A percentile compares a stretch with the other conserved stretches of the same genome.
Conservation (phyloP, 2,329 filamentous ascomycete species). For the Cyclaneusma minus region DNA sequence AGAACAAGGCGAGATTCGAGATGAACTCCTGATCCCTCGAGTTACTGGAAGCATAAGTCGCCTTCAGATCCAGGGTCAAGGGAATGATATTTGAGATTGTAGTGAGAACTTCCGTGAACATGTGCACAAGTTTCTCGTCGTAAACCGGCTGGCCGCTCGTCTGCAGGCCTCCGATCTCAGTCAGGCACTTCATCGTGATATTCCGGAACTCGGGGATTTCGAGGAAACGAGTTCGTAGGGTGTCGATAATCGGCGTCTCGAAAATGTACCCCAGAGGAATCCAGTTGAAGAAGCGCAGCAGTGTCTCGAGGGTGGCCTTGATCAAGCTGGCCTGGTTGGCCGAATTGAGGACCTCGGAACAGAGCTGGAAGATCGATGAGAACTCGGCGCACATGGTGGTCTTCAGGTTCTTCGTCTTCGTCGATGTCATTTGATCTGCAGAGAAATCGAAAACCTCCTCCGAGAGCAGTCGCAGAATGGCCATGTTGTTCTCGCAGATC, state of each 20-base stretch:
- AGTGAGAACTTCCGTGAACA: conserved; percentile 95
- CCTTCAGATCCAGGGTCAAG: conserved; percentile 74
- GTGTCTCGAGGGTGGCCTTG: conserved; percentile 91
- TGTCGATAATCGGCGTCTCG: conserved; percentile 92
- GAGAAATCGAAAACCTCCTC: conserved; percentile 99
- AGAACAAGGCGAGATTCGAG: conserved; percentile 86
- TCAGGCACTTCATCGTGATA: conserved; percentile 89
- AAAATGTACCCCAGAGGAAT: conserved; percentile 98
- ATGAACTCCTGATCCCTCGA: conserved; percentile 93
- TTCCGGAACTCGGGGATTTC: conserved; percentile 93
- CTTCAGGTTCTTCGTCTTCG: conserved; percentile 91
- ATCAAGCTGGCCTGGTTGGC: conserved; percentile 79
- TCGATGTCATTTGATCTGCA: conserved; percentile 97
- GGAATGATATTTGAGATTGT: conserved; percentile 91
- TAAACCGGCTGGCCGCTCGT: conserved; percentile 64
- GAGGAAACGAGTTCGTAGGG: conserved; percentile 79
- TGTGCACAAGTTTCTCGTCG: conserved; percentile 88
- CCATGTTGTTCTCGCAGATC: conserved; percentile 99
- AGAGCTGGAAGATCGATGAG: conserved; percentile 94
- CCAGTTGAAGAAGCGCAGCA: conserved; percentile 97
- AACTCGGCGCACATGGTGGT: conserved; percentile 98
- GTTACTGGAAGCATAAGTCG: conserved; percentile 83
- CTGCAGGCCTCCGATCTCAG: conserved; percentile 88
- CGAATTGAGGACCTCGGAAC: conserved; percentile 84
- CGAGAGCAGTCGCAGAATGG: conserved; percentile 83